Evolutionary conservation across 345 rosid genomes (phyloP).

Genomic region (Populus pruinosa): DNA sequence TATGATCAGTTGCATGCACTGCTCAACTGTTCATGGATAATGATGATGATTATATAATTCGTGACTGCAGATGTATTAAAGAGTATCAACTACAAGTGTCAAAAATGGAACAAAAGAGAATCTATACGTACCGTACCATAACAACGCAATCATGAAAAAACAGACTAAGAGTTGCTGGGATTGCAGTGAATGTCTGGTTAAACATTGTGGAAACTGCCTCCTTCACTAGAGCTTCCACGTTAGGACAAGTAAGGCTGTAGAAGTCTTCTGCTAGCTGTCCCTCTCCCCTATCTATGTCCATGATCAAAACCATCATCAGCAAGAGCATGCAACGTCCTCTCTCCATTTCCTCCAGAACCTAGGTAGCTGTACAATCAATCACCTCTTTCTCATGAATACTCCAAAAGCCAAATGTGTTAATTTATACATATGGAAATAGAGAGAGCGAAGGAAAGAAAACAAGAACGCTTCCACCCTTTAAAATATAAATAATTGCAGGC

Average conservation of each 20-base stretch:
- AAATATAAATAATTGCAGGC: background rate
- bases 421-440: background rate
- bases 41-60: background rate
- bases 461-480: background rate
- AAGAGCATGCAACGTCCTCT: background rate
- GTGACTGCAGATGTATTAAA: no score
- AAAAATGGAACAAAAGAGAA: no score
- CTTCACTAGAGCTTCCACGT: conserved; percentile 56
- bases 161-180: conserved; percentile 82
- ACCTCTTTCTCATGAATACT: background rate
- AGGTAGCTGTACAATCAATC: background rate
- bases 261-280: conserved; percentile 53
- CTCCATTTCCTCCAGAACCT: conserved; percentile 18
- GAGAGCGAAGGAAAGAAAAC: background rate
- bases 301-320: conserved; percentile 11
- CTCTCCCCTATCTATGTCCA: conserved; percentile 31
- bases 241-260: conserved; percentile 54
- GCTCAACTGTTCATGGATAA: background rate
- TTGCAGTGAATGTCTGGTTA: conserved; percentile 49
- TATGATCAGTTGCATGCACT: background rate
- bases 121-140: conserved; percentile 30
- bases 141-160: conserved; percentile 95
- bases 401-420: background rate
- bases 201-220: conserved; percentile 56
- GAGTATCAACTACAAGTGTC: no score